A percentile compares a stretch with the other conserved stretches of the same genome.
These are phyloP conservation scores for Alternaria triticina DNA, from an alignment of 2,329 filamentous ascomycete genomes.

Conservation along the genomic window DNA sequence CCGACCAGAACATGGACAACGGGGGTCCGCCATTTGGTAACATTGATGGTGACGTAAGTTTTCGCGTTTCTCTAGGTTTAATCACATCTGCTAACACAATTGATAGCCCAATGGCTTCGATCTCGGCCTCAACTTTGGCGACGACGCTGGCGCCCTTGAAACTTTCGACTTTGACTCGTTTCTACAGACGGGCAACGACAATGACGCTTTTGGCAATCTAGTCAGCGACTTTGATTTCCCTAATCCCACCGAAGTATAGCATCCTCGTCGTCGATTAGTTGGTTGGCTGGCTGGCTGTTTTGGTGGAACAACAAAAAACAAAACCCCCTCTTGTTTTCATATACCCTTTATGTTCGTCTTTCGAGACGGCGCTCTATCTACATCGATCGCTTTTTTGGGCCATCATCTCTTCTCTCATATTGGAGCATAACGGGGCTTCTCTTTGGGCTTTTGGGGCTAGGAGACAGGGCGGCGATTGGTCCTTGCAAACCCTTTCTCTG, in stretches of 20 bases:
- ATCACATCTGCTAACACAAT: constrained; percentile 35
- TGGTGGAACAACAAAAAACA: constrained; percentile 17
- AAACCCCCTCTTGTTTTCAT: constrained; percentile 17
- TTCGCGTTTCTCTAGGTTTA: neutral
- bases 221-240: constrained; percentile 45
- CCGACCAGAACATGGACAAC: constrained; percentile 45
- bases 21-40: constrained; percentile 49
- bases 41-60: constrained; percentile 46
- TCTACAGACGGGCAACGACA: constrained; percentile 63
- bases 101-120: constrained; percentile 42
- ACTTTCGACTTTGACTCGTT: constrained; percentile 73
- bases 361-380: constrained; percentile 19
- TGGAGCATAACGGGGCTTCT: constrained; percentile 22
- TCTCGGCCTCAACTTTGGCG: constrained; percentile 54
- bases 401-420: neutral
- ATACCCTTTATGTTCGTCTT: constrained; percentile 20
- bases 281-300: neutral
- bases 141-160: constrained; percentile 68
- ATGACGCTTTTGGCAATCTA: constrained; percentile 43
- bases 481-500: neutral
- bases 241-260: constrained; percentile 36
- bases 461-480: neutral
- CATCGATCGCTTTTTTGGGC: constrained; percentile 18
- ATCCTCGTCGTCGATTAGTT: neutral
- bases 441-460: neutral